These are phyloP conservation scores for Naegleria lovaniensis DNA, from an alignment of 208 protist genomes.

Conservation along the genomic window DNA sequence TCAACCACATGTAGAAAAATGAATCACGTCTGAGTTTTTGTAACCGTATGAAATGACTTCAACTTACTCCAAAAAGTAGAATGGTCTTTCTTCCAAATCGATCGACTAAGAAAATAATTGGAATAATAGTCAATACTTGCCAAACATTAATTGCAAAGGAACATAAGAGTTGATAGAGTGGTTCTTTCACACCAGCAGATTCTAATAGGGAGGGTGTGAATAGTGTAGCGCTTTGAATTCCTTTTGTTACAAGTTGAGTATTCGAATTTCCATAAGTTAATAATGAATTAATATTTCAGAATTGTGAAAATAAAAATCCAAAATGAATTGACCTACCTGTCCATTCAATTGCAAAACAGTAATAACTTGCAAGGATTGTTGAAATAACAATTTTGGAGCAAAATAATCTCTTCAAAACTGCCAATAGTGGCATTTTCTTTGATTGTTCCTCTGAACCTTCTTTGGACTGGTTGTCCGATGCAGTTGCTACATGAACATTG, in stretches of 20 bases:
- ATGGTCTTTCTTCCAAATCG: neutral
- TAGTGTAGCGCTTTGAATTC: neutral
- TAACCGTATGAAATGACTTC: too few relatives aligned
- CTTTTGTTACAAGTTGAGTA: neutral
- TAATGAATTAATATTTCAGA: too few relatives aligned
- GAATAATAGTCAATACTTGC: neutral
- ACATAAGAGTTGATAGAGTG: neutral
- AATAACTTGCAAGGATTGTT: neutral
- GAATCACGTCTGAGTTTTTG: too few relatives aligned
- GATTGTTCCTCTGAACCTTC: neutral
- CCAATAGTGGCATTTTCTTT: neutral
- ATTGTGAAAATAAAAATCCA: too few relatives aligned
- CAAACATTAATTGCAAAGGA: neutral
- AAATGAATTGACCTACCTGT: neutral
- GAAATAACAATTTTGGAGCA: neutral
- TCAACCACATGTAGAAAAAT: neutral
- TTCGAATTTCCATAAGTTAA: too few relatives aligned
- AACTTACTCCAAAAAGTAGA: neutral
- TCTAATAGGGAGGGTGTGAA: neutral
- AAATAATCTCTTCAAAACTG: neutral
- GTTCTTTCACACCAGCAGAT: neutral
- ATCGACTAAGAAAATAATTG: neutral
- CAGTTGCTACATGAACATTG: too few relatives aligned
- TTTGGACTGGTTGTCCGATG: too few relatives aligned
- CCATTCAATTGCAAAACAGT: neutral